Evolutionary conservation across 257 asterid species (phyloP), one percentile per base, ranked within the genome.

Genomic region (Mitragyna speciosa): DNA sequence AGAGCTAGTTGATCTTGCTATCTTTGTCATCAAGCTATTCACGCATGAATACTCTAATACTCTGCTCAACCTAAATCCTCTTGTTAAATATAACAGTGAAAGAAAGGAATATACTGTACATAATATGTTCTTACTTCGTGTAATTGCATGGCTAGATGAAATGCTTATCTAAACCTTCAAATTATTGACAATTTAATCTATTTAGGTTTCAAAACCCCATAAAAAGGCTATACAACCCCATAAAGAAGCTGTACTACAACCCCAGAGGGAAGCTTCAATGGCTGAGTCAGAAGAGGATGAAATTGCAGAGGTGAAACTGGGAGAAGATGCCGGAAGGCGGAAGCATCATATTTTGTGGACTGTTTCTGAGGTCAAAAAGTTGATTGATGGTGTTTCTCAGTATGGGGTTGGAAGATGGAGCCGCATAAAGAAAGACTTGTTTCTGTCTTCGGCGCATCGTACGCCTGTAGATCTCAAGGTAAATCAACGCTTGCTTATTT

Each of bases 401-500:
- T 85, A 86, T 77, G 98, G 98, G 31, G 98, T 96, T 77, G 99
- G 99, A 78, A 88, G 92, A 83, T 96, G 98, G 99, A 94, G 96
- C 80, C 89, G 91, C 45, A 94, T 96, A 78, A 96, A 96, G 87
- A 91, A 87, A 85, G 91, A 89, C 39, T 88, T 87, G 74, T 96
- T 96, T 88, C 77, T 94, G 28, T 70, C 96, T 16, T 94, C 99
- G 74, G 86, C 85, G 41, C 97, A 94, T 83, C 97, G 99, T 73
- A 94, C 98, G 41, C 88, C 97, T 52, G 97, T 94, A 43, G 98
- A 96, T 88, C 98, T 94, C 77, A 96, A 94, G 98, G 99, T 91
- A 65, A 82, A 82, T 45, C 72, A 10, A 16, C 54, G 26, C 39
- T 36, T 49, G 41, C 26, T 39, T 36, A 20, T 36, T 47, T 58